Conservation (phyloP, 495 filamentous ascomycete genomes). For the Lasiosphaeriaceae sp. region DNA sequence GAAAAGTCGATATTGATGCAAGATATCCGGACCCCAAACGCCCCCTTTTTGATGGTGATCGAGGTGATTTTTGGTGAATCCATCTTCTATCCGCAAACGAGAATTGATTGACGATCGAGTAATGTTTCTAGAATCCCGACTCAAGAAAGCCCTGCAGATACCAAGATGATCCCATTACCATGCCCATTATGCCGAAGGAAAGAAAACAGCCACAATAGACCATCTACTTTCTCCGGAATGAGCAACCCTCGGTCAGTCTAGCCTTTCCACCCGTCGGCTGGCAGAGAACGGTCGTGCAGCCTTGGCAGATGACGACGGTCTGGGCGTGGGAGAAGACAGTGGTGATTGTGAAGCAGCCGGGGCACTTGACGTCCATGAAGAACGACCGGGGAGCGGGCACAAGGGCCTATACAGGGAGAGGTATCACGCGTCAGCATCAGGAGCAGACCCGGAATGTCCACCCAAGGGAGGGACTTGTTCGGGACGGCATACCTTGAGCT, state of each 20-base stretch:
- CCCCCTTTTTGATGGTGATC: slow-evolving; percentile 37
- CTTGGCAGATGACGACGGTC: slow-evolving; percentile 98
- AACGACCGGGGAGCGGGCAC: slow-evolving; percentile 95
- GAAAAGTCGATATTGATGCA: slow-evolving; percentile 52
- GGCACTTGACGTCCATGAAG: slow-evolving; percentile 99
- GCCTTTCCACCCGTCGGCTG: slow-evolving; percentile 98
- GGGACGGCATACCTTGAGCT: slow-evolving; percentile 84
- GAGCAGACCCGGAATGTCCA: neutral
- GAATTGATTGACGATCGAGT: slow-evolving; percentile 38
- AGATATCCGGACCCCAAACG: slow-evolving; percentile 86
- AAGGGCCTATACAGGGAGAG: slow-evolving; percentile 64
- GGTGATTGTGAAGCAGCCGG: slow-evolving; percentile 99
- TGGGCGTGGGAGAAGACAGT: slow-evolving; percentile 99
- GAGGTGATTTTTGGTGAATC: slow-evolving; percentile 56
- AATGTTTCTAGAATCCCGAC: slow-evolving; percentile 49
- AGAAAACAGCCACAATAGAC: slow-evolving; percentile 41
- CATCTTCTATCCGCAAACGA: slow-evolving; percentile 72
- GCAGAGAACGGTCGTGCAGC: slow-evolving; percentile 95
- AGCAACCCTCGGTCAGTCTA: slow-evolving; percentile 62
- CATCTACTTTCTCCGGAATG: slow-evolving; percentile 97
- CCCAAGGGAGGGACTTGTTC: neutral
- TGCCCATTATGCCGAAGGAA: slow-evolving; percentile 45
- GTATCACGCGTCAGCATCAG: slow-evolving; percentile 19
- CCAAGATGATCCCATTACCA: slow-evolving; percentile 43
- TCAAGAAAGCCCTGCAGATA: slow-evolving; percentile 46